Base-by-base conservation (phyloP, 148 eudicot genomes). In the Amaranthus palmeri region DNA sequence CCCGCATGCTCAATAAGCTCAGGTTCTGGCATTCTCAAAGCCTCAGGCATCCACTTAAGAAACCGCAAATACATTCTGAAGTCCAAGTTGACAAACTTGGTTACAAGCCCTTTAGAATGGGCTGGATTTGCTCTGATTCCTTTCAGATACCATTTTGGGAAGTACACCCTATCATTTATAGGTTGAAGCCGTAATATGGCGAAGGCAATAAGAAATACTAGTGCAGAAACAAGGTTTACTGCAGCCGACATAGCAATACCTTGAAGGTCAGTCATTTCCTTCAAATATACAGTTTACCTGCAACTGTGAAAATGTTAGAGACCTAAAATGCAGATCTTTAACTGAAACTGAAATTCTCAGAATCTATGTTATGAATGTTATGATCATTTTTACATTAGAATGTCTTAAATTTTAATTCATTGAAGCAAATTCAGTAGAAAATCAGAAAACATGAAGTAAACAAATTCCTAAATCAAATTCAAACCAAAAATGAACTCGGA, bases 1-100 rank as follows among this genome's bases (percentile, higher is more conserved):
- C 88, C 88, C 50, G 88, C 88, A 65, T 86, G 88, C 15, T 72
- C 81, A 65, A 81, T 81, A 67, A 86, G 80, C 54, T 83, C 85
- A 7, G 70, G 63, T 63, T 86, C 86, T 8, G 79, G 79, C 88
- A 86, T 86, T 56, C 76, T 74, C 57, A 86, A 57, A 8, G 88
- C 88, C 50, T 81, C 81, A 5, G 86, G 86, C 83, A 86, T 83
- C 88, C 88, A 86, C 51, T 79, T 86, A 56, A 86, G 76, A 62
- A 83, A 86, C 62, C 75, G 78, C 2, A 83, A 18, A 72, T 83
- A 86, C 49, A 80, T 78, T 75, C 72, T 76, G 64, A 58, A 69
- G 75, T 86, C 78, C 61, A 86, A 76, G 74, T 83, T 86, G 70
- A 85, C 81, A 79, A 86, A 81, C 76, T 81, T 86, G 81, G 78